phyloP scores from a whole-genome alignment of 164 flowering plant genomes.

The grape (Vitis vinifera) region DNA sequence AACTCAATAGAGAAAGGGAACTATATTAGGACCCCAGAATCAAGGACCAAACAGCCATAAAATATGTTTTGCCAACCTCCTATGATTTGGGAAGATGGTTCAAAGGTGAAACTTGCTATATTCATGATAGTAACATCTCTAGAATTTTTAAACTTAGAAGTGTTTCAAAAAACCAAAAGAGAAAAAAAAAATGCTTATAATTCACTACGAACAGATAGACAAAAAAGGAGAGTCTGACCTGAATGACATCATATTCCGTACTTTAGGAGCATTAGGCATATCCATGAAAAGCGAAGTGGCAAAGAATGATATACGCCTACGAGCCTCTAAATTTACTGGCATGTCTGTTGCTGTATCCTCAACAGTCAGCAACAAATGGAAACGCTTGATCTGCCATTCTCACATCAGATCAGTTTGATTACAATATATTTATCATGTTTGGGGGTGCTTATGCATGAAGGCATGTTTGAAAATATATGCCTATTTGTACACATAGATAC shows the following conservation, averaged over 20 bases:
- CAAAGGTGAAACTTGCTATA: too few species aligned
- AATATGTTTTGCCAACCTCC: too few species aligned
- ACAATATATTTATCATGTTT: not conserved
- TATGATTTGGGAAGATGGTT: too few species aligned
- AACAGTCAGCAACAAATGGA: slow-evolving; percentile 73
- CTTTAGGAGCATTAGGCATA: slow-evolving; percentile 91
- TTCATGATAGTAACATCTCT: too few species aligned
- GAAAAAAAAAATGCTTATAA: not conserved
- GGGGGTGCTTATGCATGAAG: not conserved
- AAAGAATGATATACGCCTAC: slow-evolving; percentile 87
- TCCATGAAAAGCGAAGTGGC: slow-evolving; percentile 89
- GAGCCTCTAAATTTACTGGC: slow-evolving; percentile 86
- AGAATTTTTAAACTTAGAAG: too few species aligned
- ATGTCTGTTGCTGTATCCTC: slow-evolving; percentile 84
- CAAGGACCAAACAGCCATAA: too few species aligned
- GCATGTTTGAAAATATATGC: not conserved
- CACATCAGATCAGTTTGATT: slow-evolving; percentile 5
- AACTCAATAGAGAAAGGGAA: too few species aligned
- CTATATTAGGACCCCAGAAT: too few species aligned
- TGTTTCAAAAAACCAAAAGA: not conserved
- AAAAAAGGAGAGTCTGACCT: slow-evolving; percentile 42
- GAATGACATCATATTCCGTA: slow-evolving; percentile 90
- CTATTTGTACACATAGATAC: not conserved
- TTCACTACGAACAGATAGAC: not conserved
- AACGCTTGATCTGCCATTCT: slow-evolving; percentile 66